Evolutionary conservation across 257 asterid species (phyloP), one percentile per base, ranked within the genome.

Genomic region (Agastache rugosa): DNA sequence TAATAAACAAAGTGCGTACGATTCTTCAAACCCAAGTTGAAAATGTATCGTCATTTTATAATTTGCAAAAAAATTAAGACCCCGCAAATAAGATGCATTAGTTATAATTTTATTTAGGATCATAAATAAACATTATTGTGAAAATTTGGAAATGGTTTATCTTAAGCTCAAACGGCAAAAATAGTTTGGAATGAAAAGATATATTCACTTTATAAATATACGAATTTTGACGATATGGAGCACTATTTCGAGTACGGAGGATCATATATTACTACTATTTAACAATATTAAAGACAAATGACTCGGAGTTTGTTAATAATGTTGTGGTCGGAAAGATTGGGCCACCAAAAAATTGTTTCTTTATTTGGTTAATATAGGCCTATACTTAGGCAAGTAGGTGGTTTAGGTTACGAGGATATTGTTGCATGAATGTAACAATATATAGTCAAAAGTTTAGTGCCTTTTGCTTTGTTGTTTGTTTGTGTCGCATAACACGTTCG

Each of bases 331-430:
- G 61, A 42, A 74, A 54, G 39, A 50, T 74, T 39, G 27, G 27
- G 44, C 35, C 58, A n/a, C 19, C 11, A 64, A 9, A 27, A 69
- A 1, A 45, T 29, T 22, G 3, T 4, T 59, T 50, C 11, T 71
- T 47, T 70, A 58, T 11, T 45, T 1, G 34, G 58, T 56, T 47
- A 61, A 77, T 37, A 45, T 77, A n/a, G 14, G 70, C 37, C 14
- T 42, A 42, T 7, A 41, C 7, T 39, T 42, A 22, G 16, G 15
- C 23, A 11, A 10, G 51, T 41, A 64, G 58, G 37, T 76, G 80
- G 73, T 68, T 68, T 78, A 63, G 79, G 77, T 76, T 29, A 74
- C 75, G 76, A 73, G 81, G 80, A 76, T 47, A 73, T 61, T 31
- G 27, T 16, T 35, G 34, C 50, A 37, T 9, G 34, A 61, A 61